Base-by-base conservation (phyloP, 192 early-diverging fungal genomes). In the Kickxella alabastrina region DNA sequence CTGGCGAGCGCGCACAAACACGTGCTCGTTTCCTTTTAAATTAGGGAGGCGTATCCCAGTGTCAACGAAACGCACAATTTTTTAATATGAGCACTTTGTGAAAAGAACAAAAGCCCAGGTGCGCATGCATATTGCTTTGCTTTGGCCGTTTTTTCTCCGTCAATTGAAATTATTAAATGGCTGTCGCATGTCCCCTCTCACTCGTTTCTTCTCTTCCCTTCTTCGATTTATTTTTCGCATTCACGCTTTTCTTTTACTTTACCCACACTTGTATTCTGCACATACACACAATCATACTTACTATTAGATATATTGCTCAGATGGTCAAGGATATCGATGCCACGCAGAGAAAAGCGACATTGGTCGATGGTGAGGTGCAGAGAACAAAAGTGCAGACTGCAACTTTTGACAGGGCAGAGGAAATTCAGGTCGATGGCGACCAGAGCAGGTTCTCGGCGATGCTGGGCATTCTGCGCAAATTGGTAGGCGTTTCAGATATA, bases 401-500 rank as follows among this genome's bases (percentile, higher is more conserved):
- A 19, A 36, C 41, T 6, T 44, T 49, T 18, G 63, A 54, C 44
- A 32, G 52, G 10, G 54, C 73, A 17, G 73, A 76, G 52, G 58
- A 68, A 39, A 41, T 76, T 15, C 61, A 66, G 17, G 57, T 76
- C 17, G 72, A 71, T 38, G 55, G 68, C 40, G 74, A 80, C 36
- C 77, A 80, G 48, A 69, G 73, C 62, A 82, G 80, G 58, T 69
- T 85, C 49, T 70, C 69, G 28, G 70, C 75, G 13, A 70, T 83
- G 35, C 66, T 84, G 25, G 67, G 77, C 29, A 63, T 87, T 38
- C 76, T 87, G 15, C 75, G 80, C 73, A 84, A 84, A 42, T 56
- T 85, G 1, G 62, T 83, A n/a, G 83, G 85, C 5, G 85, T 86
- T 27, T 82, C 84, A 49, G 85, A 87, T 52, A 67, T 87, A 8